These are phyloP conservation scores for Diaporthe ilicicola DNA, from an alignment of 2,329 filamentous ascomycete species.

Conservation along the genomic window DNA sequence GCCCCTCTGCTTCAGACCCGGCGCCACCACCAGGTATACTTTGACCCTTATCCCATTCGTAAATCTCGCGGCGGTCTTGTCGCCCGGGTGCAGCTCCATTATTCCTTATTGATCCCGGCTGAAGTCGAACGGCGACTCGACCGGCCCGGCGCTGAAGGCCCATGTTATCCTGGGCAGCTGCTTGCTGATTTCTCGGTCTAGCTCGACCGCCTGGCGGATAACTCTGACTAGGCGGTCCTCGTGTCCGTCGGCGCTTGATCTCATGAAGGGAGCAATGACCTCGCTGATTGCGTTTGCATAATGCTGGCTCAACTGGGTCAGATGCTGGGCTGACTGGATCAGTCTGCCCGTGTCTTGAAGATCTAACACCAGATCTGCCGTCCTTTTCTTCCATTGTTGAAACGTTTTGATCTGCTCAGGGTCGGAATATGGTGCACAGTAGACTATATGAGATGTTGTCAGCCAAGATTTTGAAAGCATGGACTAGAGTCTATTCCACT, in stretches of 20 bases:
- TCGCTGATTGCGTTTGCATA: background rate
- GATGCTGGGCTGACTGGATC: too few species aligned
- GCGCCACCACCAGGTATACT: background rate
- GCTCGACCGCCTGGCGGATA: background rate
- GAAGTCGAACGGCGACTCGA: background rate
- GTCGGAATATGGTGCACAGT: background rate
- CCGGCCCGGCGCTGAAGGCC: background rate
- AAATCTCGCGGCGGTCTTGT: background rate
- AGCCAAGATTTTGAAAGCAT: accelerated
- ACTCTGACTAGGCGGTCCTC: background rate
- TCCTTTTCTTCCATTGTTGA: background rate
- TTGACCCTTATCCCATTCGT: background rate
- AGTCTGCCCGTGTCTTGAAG: background rate
- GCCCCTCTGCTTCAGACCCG: background rate
- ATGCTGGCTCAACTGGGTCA: background rate
- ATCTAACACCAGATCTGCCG: background rate
- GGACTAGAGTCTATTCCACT: accelerated
- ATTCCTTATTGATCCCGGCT: background rate
- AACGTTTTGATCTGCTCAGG: background rate
- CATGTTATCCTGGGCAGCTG: background rate
- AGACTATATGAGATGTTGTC: background rate
- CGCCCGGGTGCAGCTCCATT: background rate
- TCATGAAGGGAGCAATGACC: background rate
- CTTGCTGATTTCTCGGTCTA: background rate
- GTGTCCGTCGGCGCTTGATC: background rate